A percentile compares a stretch with the other conserved stretches of the same genome.
Evolutionary conservation across 2,329 filamentous ascomycete species (phyloP).

Genomic region (Juglanconis sp.): DNA sequence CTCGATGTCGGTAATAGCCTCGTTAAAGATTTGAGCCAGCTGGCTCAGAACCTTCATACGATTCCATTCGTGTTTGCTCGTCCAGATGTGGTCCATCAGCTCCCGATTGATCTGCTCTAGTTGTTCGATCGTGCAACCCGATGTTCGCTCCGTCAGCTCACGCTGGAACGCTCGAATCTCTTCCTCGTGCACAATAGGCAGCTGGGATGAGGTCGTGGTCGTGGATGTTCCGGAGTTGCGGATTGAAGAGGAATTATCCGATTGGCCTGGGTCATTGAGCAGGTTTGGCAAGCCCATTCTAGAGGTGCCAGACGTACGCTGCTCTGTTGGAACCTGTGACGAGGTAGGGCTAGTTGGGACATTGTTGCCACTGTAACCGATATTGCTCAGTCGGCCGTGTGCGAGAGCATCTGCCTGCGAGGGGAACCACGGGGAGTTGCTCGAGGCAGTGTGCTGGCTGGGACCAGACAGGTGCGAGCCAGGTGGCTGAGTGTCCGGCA

Average conservation of each 20-base stretch:
- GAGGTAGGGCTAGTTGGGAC: conserved; percentile 33
- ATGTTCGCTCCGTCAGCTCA: conserved; percentile 64
- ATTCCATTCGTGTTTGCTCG: conserved; percentile 75
- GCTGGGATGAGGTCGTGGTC: conserved; percentile 43
- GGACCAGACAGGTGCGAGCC: conserved; percentile 21
- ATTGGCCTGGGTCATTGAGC: conserved; percentile 38
- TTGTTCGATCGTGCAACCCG: conserved; percentile 85
- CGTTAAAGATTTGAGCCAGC: conserved; percentile 71
- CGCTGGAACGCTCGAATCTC: conserved; percentile 58
- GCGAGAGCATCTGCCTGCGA: conserved; percentile 55
- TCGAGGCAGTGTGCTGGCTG: conserved; percentile 45
- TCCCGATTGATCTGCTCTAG: conserved; percentile 88
- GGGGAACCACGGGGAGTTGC: conserved; percentile 54
- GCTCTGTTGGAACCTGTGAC: conserved; percentile 31
- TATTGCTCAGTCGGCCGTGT: conserved; percentile 26
- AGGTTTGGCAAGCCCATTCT: conserved; percentile 37
- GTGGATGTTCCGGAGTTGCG: conserved; percentile 28
- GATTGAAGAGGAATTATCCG: conserved; percentile 25
- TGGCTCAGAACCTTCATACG: conserved; percentile 60
- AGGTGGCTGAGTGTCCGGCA: conserved; percentile 54
- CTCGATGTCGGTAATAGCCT: conserved; percentile 67
- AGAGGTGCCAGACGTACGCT: conserved; percentile 23
- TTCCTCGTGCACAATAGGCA: conserved; percentile 42
- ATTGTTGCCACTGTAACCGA: conserved; percentile 11
- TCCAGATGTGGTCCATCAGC: conserved; percentile 90